Evolutionary conservation across 768 basidiomycete genomes (phyloP).

Genomic region (Russula vinacea): DNA sequence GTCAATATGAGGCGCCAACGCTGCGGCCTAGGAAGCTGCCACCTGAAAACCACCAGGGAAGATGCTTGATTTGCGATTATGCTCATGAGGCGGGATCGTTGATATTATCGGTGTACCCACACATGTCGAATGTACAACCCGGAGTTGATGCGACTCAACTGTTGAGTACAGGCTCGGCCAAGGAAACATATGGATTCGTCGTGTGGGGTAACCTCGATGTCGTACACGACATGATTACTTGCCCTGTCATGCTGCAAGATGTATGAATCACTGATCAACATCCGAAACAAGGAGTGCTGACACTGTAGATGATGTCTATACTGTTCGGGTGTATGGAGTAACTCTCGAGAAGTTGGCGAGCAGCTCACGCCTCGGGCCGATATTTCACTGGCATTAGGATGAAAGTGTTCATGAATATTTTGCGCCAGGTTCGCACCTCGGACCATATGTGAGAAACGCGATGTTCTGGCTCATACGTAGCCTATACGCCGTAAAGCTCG

Average conservation of each 20-base stretch:
- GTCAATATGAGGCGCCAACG: slow-evolving; percentile 28
- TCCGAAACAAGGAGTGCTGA: slow-evolving; percentile 6
- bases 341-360: slow-evolving; percentile 24
- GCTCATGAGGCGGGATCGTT: background rate
- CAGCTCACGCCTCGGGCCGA: slow-evolving; percentile 21
- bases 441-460: slow-evolving; percentile 23
- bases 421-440: slow-evolving; percentile 22
- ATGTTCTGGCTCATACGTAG: slow-evolving; percentile 25
- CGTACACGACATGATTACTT: slow-evolving; percentile 31
- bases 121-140: slow-evolving; percentile 28
- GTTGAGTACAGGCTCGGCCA: slow-evolving; percentile 28
- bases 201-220: slow-evolving; percentile 27
- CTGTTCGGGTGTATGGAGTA: slow-evolving; percentile 19
- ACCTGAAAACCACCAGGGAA: slow-evolving; percentile 35
- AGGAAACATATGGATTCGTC: slow-evolving; percentile 29
- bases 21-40: slow-evolving; percentile 31
- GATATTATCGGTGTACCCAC: slow-evolving; percentile 17
- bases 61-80: slow-evolving; percentile 23
- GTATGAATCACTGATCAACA: slow-evolving; percentile 1
- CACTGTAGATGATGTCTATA: slow-evolving; percentile 22
- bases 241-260: slow-evolving; percentile 21
- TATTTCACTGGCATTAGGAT: slow-evolving; percentile 19
- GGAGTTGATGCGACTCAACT: slow-evolving; percentile 20
- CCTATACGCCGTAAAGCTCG: background rate
- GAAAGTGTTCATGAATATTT: slow-evolving; percentile 25